phyloP scores from a whole-genome alignment of 2,329 filamentous ascomycete genomes.

The Colletotrichum orchidophilum region DNA sequence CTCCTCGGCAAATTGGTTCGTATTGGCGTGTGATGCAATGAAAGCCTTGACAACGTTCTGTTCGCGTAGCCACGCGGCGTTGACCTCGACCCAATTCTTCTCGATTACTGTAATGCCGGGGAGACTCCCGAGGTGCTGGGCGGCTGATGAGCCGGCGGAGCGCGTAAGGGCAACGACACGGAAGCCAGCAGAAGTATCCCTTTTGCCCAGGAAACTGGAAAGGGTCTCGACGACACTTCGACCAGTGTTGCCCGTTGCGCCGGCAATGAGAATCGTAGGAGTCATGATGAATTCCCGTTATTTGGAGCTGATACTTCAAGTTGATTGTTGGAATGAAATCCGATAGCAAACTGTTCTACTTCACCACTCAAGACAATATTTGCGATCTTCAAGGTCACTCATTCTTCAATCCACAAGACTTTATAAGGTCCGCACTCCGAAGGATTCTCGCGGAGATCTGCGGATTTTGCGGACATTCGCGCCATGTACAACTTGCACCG shows the following conservation, averaged over 20 bases:
- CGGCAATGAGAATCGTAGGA: background rate
- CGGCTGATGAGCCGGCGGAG: slow-evolving; percentile 20
- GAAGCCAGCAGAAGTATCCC: background rate
- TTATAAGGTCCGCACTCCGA: no score
- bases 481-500: no score
- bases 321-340: no score
- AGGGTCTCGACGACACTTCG: background rate
- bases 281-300: background rate
- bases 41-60: slow-evolving; percentile 47
- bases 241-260: background rate
- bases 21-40: slow-evolving; percentile 49
- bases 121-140: slow-evolving; percentile 43
- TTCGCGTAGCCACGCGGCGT: slow-evolving; percentile 49
- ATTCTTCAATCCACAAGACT: no score
- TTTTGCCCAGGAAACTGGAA: background rate
- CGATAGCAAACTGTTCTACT: no score
- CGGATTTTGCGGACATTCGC: no score
- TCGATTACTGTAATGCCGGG: slow-evolving; percentile 46
- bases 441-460: no score
- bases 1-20: slow-evolving; percentile 51
- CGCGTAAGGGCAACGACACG: slow-evolving; percentile 36
- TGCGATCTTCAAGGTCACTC: no score
- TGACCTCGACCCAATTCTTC: slow-evolving; percentile 48
- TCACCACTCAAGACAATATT: no score
- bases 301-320: background rate